A percentile compares a stretch with the other conserved stretches of the same genome.
phyloP scores from a whole-genome alignment of 1,284 basidiomycete genomes.

The Malassezia restricta region DNA sequence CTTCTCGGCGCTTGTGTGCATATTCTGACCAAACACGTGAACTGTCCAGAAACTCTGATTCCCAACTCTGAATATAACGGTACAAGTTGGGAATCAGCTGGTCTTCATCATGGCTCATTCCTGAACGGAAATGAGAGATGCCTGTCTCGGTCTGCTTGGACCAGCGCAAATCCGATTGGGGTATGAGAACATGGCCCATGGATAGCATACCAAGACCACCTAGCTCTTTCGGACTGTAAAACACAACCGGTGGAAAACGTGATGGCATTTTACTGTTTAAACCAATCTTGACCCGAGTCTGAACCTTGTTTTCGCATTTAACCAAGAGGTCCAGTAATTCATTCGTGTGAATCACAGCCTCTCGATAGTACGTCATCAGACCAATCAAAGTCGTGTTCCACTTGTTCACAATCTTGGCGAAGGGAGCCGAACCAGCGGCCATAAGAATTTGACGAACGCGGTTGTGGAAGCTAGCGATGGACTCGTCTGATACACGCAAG shows the following conservation, averaged over 20 bases:
- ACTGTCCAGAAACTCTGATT: constrained; percentile 94
- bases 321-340: constrained; percentile 55
- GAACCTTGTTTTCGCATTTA: constrained; percentile 49
- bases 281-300: constrained; percentile 98
- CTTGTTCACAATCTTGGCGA: constrained; percentile 99
- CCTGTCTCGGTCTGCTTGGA: constrained; percentile 88
- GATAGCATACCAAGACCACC: constrained; percentile 98
- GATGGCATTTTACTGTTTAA: constrained; percentile 99
- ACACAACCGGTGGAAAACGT: constrained; percentile 74
- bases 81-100: constrained; percentile 73
- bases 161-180: constrained; percentile 92
- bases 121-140: constrained; percentile 87
- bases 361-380: constrained; percentile 89
- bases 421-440: constrained; percentile 96
- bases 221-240: constrained; percentile 43
- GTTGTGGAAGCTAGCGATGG: constrained; percentile 52
- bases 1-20: constrained; percentile 98
- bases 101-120: constrained; percentile 66
- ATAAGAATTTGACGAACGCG: constrained; percentile 85
- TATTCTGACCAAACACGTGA: constrained; percentile 99
- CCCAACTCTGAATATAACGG: constrained; percentile 96
- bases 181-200: constrained; percentile 97
- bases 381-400: constrained; percentile 72
- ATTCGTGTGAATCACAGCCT: constrained; percentile 95
- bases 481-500: constrained; percentile 89